Evolutionary conservation across 1,284 basidiomycete genomes (phyloP).

Genomic region (Ceratobasidium sp.): DNA sequence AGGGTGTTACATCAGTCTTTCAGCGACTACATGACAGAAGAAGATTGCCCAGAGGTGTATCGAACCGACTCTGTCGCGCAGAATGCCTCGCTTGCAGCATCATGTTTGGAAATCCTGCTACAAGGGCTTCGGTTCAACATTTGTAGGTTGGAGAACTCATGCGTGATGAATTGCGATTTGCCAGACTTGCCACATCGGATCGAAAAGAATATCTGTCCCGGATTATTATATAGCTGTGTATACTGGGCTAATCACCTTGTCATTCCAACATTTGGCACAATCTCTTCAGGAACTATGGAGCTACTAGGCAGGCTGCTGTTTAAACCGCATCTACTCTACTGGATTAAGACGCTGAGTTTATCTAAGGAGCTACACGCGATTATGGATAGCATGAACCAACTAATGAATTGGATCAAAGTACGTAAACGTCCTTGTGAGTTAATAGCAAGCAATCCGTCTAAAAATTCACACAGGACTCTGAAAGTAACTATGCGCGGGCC

Average conservation of each 20-base stretch:
- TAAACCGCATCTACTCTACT: not conserved
- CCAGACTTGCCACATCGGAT: slow-evolving; percentile 1
- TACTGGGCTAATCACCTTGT: slow-evolving; percentile 9
- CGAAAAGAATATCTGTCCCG: not conserved
- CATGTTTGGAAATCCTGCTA: slow-evolving; percentile 13
- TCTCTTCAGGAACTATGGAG: not conserved
- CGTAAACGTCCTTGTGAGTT: not conserved
- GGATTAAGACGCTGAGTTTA: slow-evolving; percentile 20
- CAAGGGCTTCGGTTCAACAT: slow-evolving; percentile 13
- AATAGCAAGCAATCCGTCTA: not conserved
- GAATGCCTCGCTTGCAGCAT: slow-evolving; percentile 4
- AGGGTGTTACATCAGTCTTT: slow-evolving; percentile 21
- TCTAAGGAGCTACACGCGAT: not conserved
- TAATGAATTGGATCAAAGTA: not conserved
- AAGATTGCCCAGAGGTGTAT: not conserved
- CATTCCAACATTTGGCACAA: not conserved
- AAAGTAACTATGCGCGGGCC: not conserved
- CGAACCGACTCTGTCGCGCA: not conserved
- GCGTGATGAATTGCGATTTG: slow-evolving; percentile 10
- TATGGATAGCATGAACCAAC: not conserved
- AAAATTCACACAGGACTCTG: not conserved
- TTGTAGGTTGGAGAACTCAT: slow-evolving; percentile 5
- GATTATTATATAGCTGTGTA: not conserved
- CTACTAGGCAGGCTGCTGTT: not conserved
- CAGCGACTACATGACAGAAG: slow-evolving; percentile 4